phyloP scores from a whole-genome alignment of 192 early-diverging fungal species.

The Podila horticola region DNA sequence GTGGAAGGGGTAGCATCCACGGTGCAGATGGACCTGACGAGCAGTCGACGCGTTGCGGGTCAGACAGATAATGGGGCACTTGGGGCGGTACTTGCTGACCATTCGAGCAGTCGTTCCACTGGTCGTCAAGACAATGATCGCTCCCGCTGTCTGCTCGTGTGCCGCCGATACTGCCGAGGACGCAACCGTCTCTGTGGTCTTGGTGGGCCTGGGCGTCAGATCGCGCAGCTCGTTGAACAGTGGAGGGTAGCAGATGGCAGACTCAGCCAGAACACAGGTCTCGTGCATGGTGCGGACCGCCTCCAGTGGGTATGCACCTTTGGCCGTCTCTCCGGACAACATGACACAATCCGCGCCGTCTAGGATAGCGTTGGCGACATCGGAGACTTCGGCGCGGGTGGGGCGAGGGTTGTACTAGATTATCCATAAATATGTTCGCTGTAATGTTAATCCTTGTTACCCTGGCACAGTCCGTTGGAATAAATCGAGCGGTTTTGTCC shows the following conservation, averaged over 20 bases:
- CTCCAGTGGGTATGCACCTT: conserved; percentile 85
- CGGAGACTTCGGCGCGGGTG: conserved; percentile 94
- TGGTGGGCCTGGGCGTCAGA: conserved; percentile 77
- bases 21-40: conserved; percentile 76
- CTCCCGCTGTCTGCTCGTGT: conserved; percentile 79
- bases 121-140: conserved; percentile 88
- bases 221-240: conserved; percentile 87
- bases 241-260: conserved; percentile 89
- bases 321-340: conserved; percentile 96
- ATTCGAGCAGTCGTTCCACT: conserved; percentile 85
- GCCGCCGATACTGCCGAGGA: conserved; percentile 85
- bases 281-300: conserved; percentile 81
- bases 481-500: background rate
- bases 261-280: conserved; percentile 84
- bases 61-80: conserved; percentile 87
- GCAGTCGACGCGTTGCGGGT: conserved; percentile 74
- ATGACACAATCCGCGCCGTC: conserved; percentile 97
- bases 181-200: conserved; percentile 88
- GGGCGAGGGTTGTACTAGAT: conserved; percentile 85
- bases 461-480: background rate
- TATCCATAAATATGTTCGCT: background rate
- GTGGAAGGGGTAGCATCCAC: conserved; percentile 78
- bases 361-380: conserved; percentile 95
- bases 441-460: background rate
- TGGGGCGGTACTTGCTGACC: conserved; percentile 91